Base-by-base conservation (phyloP, 2,329 filamentous ascomycete genomes). In the Botrytis elliptica region DNA sequence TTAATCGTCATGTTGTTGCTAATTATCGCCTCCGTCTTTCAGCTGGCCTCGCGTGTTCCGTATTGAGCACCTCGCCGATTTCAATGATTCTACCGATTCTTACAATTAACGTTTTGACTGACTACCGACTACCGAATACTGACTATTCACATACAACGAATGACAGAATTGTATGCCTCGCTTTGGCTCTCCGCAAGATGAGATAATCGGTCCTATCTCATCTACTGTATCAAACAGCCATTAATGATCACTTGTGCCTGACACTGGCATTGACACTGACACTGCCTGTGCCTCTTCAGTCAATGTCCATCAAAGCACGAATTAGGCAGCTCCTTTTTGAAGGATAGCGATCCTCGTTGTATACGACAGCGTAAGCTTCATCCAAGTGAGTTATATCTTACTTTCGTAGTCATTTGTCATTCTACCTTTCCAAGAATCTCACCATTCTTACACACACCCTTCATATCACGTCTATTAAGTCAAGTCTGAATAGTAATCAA, bases 181-280 rank as follows among this genome's bases (percentile, higher is more conserved):
- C 20, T 46, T 57, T 68, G 52, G 49, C 46, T 44, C 29, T 72
- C 8, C 49, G 63, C 18, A 67, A 18, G 46, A 44, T 46, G 63
- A 38, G 68, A 40, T 68, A 68, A 59, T 72, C 63, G 70, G 62
- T 72, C 70, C 62, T 72, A 72, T 72, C 36, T 38, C 22, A 72
- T 67, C 63, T 59, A 67, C n/a, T 42, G 57, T 44, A 66, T 49
- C 40, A 57, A 67, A 40, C 8, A 67, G 62, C 62, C 46, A 44
- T 46, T 14, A 60, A 36, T 70, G 55, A 44, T 70, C 52, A 60
- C 25, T 38, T 67, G 6, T 67, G 25, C 65, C 46, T 67, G 33
- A 55, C 33, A 25, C 46, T 68, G 25, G n/a, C 52, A 57, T 18
- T 57, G 52, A 29, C 52, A 57, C 52, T 29, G 52, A 57, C 52